Evolutionary conservation across 148 eudicot genomes (phyloP), one percentile per base, ranked within the genome.

Genomic region (Gaultheria prostrata): DNA sequence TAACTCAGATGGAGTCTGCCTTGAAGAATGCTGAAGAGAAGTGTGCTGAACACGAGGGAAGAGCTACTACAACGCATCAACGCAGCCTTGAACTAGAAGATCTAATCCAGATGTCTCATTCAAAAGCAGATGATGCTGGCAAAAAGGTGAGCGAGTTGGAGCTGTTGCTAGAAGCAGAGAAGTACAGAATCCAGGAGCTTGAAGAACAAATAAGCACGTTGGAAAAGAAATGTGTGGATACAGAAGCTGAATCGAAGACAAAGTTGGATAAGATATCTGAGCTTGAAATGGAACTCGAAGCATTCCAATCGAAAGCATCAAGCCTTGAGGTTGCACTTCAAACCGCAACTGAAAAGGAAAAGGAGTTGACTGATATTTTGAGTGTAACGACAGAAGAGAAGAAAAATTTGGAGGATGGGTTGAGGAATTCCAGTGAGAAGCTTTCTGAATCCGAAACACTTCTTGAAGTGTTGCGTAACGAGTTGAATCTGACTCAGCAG

Each of bases 81-180:
- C 92, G 93, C 45, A 86, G 92, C 86, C 80, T 86, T 53, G 93
- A 95, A 80, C 86, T 94, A 67, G 98, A 94, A 82, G 92, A 85
- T 83, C 51, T 93, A 74, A 80, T 93, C 43, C 89, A 89, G 84
- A 84, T 86, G 48, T 93, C 94, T 50, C 90, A 90, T 83, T 92
- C 87, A 4, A 94, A 92, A 86, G 88, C 87, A 49, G 94, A 86
- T 79, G 94, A 90, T 73, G 92, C 95, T 80, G 93, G 85, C 56
- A 92, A 85, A 84, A 95, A 82, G 78, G 87, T 83, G 30, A 83
- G 84, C 32, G 93, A 92, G 79, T 39, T 93, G 82, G 95, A 93
- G 86, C 81, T 87, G 33, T 77, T 92, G 79, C 87, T 91, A 71
- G 95, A 89, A 80, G 86, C 91, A 18, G 95, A 92, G 86, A 93